phyloP scores from a whole-genome alignment of 2,329 filamentous ascomycete genomes.

The Scopulariopsis brevicaulis region DNA sequence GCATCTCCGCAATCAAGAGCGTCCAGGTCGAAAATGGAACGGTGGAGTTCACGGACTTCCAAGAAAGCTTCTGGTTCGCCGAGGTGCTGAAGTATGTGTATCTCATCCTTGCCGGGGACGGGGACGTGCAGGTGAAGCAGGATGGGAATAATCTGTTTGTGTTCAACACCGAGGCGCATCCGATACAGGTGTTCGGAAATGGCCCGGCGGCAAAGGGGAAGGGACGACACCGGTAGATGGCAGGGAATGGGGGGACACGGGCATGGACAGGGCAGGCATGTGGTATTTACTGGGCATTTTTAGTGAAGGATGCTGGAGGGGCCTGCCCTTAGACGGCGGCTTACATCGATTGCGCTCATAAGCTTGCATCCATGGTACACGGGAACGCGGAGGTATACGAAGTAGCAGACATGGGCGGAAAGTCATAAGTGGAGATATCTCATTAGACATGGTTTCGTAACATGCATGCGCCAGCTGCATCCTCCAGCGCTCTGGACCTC shows the following conservation, averaged over 20 bases:
- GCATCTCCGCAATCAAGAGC: conserved; percentile 54
- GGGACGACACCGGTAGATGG: not conserved
- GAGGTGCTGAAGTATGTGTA: conserved; percentile 82
- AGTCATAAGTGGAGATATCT: not conserved
- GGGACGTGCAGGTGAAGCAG: conserved; percentile 34
- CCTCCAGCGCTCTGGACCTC: not conserved
- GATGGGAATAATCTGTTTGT: conserved; percentile 33
- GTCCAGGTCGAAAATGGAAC: conserved; percentile 56
- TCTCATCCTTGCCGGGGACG: conserved; percentile 55
- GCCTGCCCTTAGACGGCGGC: not conserved
- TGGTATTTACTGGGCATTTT: not conserved
- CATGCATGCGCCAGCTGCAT: not conserved
- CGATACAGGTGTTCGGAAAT: conserved; percentile 14
- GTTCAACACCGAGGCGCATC: conserved; percentile 38
- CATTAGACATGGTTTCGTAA: conserved; percentile 4
- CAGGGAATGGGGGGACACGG: not conserved
- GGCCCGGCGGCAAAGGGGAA: not conserved
- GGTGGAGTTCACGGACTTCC: conserved; percentile 46
- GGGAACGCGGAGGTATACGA: not conserved
- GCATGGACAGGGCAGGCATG: not conserved
- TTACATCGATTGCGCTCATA: not conserved
- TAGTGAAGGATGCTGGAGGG: not conserved
- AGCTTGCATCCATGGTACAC: not conserved
- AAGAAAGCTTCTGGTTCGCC: conserved; percentile 83
- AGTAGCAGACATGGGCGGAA: not conserved